A percentile compares a stretch with the other conserved stretches of the same genome.
phyloP scores from a whole-genome alignment of 2,329 filamentous ascomycete genomes.

The Sclerotinia borealis region DNA sequence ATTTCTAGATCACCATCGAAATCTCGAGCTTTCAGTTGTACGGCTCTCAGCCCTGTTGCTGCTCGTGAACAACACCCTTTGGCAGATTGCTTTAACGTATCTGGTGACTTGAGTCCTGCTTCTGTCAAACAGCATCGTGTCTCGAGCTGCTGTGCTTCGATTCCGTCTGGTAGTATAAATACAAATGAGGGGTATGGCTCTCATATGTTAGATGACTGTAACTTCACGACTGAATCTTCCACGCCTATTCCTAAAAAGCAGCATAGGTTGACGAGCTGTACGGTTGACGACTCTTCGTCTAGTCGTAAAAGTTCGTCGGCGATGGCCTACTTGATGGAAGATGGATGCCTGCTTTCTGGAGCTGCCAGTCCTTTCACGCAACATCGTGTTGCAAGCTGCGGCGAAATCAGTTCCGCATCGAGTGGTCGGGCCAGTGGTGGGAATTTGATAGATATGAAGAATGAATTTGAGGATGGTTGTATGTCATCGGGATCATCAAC shows the following conservation, averaged over 20 bases:
- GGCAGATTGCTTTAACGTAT: not conserved
- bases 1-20: not conserved
- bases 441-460: not conserved
- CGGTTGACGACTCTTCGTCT: not conserved
- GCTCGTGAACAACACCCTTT: not conserved
- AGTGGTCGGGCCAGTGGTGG: too few species aligned
- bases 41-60: not conserved
- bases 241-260: not conserved
- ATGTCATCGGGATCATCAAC: not conserved
- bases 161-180: not conserved
- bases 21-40: not conserved
- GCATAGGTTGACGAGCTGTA: not conserved
- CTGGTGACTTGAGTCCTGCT: not conserved
- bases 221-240: not conserved
- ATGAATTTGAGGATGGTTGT: not conserved
- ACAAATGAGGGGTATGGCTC: not conserved
- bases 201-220: not conserved
- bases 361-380: not conserved
- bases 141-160: conserved; percentile 4
- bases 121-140: not conserved
- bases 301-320: not conserved
- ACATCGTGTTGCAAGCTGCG: not conserved
- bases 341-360: conserved; percentile 7
- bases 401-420: not conserved
- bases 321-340: not conserved